Percentiles rank a stretch among this genome's conserved stretches.
Conservation (phyloP, 2,329 filamentous ascomycete species). For the Colletotrichum phormii region DNA sequence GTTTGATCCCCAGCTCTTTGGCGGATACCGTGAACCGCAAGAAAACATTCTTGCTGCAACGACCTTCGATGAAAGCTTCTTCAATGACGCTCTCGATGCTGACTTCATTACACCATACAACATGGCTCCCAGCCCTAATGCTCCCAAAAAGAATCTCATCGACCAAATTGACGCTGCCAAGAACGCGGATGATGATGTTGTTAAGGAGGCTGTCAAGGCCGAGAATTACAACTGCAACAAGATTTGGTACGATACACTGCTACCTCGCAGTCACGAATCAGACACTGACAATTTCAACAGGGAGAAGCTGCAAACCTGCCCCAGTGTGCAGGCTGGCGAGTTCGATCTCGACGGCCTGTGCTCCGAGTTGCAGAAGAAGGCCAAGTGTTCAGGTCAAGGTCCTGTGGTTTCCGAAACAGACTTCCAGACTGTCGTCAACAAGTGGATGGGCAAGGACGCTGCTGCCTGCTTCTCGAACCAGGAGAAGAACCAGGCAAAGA, state of each 20-base stretch:
- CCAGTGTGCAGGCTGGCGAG: constrained; percentile 88
- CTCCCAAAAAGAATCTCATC: constrained; percentile 77
- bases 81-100: constrained; percentile 82
- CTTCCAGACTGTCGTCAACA: constrained; percentile 82
- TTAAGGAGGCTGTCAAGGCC: constrained; percentile 45
- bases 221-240: constrained; percentile 86
- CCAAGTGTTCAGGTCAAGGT: constrained; percentile 91
- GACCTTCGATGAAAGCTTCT: constrained; percentile 77
- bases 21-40: constrained; percentile 91
- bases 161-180: constrained; percentile 82
- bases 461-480: constrained; percentile 47
- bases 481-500: constrained; percentile 47
- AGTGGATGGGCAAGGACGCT: constrained; percentile 65
- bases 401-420: constrained; percentile 91
- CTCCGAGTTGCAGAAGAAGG: constrained; percentile 93
- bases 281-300: constrained; percentile 65
- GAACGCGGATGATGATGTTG: constrained; percentile 74
- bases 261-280: not conserved
- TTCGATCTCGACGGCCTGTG: constrained; percentile 95
- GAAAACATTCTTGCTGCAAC: constrained; percentile 78
- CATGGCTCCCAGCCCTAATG: constrained; percentile 60
- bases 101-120: constrained; percentile 89
- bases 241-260: constrained; percentile 79
- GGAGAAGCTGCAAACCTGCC: constrained; percentile 89
- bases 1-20: constrained; percentile 93